Evolutionary conservation across 192 early-diverging fungal genomes (phyloP), one percentile per base, ranked within the genome.

Genomic region (Kickxella alabastrina): DNA sequence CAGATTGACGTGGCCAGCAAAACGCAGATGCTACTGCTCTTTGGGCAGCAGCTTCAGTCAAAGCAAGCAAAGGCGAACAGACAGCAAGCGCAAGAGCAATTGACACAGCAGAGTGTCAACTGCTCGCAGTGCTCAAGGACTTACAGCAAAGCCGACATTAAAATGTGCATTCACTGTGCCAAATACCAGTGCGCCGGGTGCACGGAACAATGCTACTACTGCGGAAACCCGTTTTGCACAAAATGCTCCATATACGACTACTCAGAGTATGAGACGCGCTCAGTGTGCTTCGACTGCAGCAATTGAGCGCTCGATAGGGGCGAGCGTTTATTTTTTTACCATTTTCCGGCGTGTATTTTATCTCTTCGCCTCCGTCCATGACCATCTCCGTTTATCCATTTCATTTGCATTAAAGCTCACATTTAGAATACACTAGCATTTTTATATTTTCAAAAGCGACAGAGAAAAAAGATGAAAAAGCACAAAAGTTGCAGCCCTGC

Each of bases 161-260:
- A 25, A 21, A 27, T 10, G 14, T 77, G 75, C 25, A 36, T 36
- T 24, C 65, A 68, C 31, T 78, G 75, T 45, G 39, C 46, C 17
- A 42, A 48, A 25, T 6, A 21, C 10, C 53, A 61, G 8, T 78
- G 70, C 36, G n/a, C 15, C 10, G 23, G 10, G 3, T 78, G 75
- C 37, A 41, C 36, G n/a, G 35, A 56, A 17, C 35, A 32, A 25
- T 78, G 75, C 65, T 59, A 40, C 51, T 57, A 58, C 39, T 78
- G 75, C 24, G 15, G 27, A 13, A 37, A 40, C 29, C n/a, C 1
- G 13, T 78, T 78, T 31, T 78, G 75, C 29, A 34, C 48, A 3
- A 49, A 51, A 17, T 78, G 75, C 54, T 65, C 65, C 6, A 67
- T 59, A 4, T 56, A 54, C n/a, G 72, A 75, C 60, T 75, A 75